These are phyloP conservation scores for Canavalia gladiata DNA, from an alignment of 306 rosid genomes.

Conservation along the genomic window DNA sequence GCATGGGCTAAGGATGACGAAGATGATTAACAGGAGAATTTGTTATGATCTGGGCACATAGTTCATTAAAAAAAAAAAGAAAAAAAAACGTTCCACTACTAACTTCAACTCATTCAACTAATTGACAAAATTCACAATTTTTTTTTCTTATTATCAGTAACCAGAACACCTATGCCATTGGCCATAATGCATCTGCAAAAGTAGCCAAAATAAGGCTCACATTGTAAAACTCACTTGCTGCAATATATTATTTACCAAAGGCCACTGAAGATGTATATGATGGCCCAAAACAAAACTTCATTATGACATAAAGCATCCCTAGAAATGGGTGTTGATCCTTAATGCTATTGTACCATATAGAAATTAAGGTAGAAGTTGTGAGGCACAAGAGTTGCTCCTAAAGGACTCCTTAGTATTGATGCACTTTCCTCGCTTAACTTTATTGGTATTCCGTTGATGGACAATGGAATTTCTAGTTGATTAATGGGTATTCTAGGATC, in stretches of 20 bases:
- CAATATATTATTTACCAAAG: conserved; percentile 75
- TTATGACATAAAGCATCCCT: conserved; percentile 74
- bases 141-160: no score
- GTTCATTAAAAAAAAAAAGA: no score
- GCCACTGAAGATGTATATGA: conserved; percentile 77
- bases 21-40: no score
- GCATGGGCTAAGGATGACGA: no score
- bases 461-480: conserved; percentile 72
- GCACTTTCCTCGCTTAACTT: conserved; percentile 88
- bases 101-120: no score
- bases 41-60: no score
- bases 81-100: no score
- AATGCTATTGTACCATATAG: conserved; percentile 81
- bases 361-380: conserved; percentile 96
- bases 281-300: conserved; percentile 84
- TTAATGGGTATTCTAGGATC: conserved; percentile 62
- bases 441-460: conserved; percentile 72
- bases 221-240: conserved; percentile 74
- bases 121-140: no score
- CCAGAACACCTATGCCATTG: conserved; percentile 95
- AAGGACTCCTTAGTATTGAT: conserved; percentile 88
- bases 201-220: conserved; percentile 73
- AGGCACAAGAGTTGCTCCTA: conserved; percentile 96
- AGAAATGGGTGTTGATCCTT: conserved; percentile 63
- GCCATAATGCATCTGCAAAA: conserved; percentile 76